Percentiles rank a stretch among this genome's conserved stretches.
These are phyloP conservation scores for Trichoderma sp. DNA, from an alignment of 2,329 filamentous ascomycete species.

Conservation along the genomic window DNA sequence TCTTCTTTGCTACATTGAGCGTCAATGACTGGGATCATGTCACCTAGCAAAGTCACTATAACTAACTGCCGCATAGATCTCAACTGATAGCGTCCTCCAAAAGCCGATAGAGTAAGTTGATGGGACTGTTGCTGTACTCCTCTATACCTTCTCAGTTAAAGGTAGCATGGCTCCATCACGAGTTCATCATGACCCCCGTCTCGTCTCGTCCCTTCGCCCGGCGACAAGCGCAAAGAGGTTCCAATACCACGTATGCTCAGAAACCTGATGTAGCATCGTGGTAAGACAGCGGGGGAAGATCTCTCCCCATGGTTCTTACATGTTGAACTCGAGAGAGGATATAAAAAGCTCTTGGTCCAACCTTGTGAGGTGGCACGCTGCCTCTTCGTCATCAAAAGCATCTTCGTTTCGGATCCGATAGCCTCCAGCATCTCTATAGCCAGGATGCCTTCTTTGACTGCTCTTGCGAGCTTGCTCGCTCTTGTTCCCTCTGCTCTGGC, in stretches of 20 bases:
- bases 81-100: neutral
- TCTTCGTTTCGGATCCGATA: neutral
- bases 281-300: neutral
- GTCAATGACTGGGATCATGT: neutral
- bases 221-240: neutral
- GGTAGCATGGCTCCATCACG: slow-evolving; percentile 11
- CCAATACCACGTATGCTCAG: slow-evolving; percentile 17
- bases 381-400: neutral
- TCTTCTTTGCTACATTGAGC: neutral
- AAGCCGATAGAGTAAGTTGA: neutral
- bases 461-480: slow-evolving; percentile 28
- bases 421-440: neutral
- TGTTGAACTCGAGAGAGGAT: neutral
- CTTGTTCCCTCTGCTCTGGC: slow-evolving; percentile 37
- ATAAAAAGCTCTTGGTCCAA: slow-evolving; percentile 20
- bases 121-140: neutral
- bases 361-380: neutral
- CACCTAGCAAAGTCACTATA: neutral
- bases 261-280: slow-evolving; percentile 12
- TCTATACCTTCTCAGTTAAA: neutral
- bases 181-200: neutral
- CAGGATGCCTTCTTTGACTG: slow-evolving; percentile 23
- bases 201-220: slow-evolving; percentile 4
- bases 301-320: neutral
- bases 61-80: neutral